A percentile compares a stretch with the other conserved stretches of the same genome.
These are phyloP conservation scores for Termitomyces sp. DNA, from an alignment of 768 basidiomycete species.

Conservation along the genomic window DNA sequence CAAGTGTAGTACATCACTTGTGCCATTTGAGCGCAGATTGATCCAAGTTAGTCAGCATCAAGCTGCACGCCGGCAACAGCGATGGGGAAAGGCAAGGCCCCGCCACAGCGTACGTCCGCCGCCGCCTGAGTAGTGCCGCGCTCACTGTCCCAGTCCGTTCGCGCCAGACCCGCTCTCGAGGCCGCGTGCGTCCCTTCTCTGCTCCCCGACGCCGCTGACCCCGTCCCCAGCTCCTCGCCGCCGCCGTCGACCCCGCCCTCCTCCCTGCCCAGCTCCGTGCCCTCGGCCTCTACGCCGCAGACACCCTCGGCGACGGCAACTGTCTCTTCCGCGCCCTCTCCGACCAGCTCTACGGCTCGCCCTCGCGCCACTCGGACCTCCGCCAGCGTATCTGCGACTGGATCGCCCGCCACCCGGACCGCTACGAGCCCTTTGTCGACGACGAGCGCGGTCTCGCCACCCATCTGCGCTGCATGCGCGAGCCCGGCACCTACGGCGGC, in stretches of 20 bases:
- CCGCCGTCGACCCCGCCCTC: constrained; percentile 19
- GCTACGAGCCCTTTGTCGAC: constrained; percentile 87
- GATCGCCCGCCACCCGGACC: constrained; percentile 60
- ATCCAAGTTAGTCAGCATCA: no score
- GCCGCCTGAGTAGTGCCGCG: no score
- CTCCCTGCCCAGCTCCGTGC: constrained; percentile 70
- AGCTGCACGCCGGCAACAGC: no score
- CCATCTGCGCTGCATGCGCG: constrained; percentile 73
- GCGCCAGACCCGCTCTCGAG: constrained; percentile 32
- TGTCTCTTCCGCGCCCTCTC: constrained; percentile 89
- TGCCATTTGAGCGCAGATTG: no score
- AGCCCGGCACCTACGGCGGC: constrained; percentile 77
- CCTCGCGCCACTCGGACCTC: constrained; percentile 60
- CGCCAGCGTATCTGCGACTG: constrained; percentile 78
- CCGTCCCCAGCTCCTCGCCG: constrained; percentile 28
- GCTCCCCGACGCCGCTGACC: constrained; percentile 2
- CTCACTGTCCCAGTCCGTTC: constrained; percentile 24
- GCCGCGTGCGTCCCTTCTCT: constrained; percentile 27
- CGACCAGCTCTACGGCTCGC: constrained; percentile 80
- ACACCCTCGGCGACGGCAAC: constrained; percentile 86
- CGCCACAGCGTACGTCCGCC: constrained; percentile 12
- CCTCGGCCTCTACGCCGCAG: constrained; percentile 81
- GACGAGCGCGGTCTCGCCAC: constrained; percentile 68
- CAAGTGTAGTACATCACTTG: no score
- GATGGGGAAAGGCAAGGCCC: background rate